A percentile compares a stretch with the other conserved stretches of the same genome.
Conservation (phyloP, 352 stramenopile species). For the Pythium angustatum region DNA sequence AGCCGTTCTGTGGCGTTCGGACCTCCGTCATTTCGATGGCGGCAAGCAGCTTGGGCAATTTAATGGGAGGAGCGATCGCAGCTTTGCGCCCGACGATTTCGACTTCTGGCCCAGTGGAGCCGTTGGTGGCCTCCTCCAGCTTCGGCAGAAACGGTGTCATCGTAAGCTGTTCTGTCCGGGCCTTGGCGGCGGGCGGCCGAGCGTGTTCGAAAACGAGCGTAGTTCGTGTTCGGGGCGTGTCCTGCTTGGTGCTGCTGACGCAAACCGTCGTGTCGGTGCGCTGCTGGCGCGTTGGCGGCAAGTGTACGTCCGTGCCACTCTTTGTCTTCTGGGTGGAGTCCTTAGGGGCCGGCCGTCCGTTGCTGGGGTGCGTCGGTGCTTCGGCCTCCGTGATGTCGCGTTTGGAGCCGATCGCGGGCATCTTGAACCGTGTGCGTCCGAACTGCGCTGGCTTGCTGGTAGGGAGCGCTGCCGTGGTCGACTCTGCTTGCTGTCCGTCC, state of each 20-base stretch:
- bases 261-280: background rate
- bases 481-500: too few relatives aligned
- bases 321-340: too few relatives aligned
- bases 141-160: background rate
- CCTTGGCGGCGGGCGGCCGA: background rate
- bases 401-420: too few relatives aligned
- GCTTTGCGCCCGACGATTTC: background rate
- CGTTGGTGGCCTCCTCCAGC: background rate
- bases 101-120: background rate
- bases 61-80: background rate
- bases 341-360: too few relatives aligned
- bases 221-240: background rate
- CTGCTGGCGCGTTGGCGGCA: background rate
- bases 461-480: too few relatives aligned
- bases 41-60: background rate
- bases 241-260: background rate
- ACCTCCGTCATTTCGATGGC: background rate
- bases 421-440: too few relatives aligned
- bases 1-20: background rate
- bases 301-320: background rate
- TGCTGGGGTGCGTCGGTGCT: too few relatives aligned
- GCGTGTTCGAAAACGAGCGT: background rate
- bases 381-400: too few relatives aligned
- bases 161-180: background rate
- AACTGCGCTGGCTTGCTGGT: too few relatives aligned